These are phyloP conservation scores for Tubosaeta sp. DNA, from an alignment of 768 basidiomycete species.

Conservation along the genomic window DNA sequence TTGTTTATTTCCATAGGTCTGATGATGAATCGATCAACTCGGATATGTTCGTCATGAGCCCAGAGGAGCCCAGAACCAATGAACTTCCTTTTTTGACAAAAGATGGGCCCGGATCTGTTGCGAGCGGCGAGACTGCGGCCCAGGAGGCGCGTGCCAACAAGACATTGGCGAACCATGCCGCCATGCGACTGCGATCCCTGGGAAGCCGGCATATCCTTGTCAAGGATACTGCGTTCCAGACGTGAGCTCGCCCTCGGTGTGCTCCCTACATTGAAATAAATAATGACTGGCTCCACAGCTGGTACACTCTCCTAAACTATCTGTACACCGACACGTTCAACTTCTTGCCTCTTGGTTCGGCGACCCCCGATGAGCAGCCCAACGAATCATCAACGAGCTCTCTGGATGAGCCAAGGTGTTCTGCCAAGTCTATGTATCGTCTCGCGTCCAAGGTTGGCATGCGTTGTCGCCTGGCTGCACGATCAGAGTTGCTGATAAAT, in stretches of 20 bases:
- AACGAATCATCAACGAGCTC: conserved; percentile 1
- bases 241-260: conserved; percentile 10
- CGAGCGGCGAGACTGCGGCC: conserved; percentile 7
- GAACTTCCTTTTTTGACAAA: not conserved
- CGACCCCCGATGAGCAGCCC: not conserved
- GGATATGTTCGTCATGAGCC: conserved; percentile 16
- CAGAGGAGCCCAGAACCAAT: conserved; percentile 4
- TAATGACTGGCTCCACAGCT: conserved; percentile 18
- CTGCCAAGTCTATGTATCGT: conserved; percentile 45
- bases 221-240: conserved; percentile 28
- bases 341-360: conserved; percentile 29
- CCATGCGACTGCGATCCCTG: conserved; percentile 11
- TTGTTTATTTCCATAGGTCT: conserved; percentile 8
- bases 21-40: conserved; percentile 15
- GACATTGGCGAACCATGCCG: not conserved
- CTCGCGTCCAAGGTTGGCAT: conserved; percentile 35
- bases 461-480: not conserved
- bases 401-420: conserved; percentile 24
- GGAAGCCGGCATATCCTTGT: conserved; percentile 24
- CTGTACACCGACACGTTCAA: conserved; percentile 34
- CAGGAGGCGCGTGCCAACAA: not conserved
- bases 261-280: not conserved
- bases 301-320: conserved; percentile 38
- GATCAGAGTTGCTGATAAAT: not conserved
- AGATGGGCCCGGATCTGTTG: not conserved